Evolutionary conservation across 768 basidiomycete genomes (phyloP).

Genomic region (Agrocybe pediades): DNA sequence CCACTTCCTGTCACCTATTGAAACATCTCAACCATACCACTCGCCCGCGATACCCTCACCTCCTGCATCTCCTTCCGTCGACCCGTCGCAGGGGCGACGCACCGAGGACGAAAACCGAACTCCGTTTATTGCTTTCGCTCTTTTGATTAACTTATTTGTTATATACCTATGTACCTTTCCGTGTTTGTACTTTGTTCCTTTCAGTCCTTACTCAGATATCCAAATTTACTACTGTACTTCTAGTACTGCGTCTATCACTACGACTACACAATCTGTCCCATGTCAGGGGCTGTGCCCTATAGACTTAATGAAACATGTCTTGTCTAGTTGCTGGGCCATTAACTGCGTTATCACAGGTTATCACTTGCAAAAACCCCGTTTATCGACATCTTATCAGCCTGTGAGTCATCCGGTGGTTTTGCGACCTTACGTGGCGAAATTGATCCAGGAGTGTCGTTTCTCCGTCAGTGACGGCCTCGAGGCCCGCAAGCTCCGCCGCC

Average conservation of each 20-base stretch:
- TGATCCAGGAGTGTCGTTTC: conserved; percentile 6
- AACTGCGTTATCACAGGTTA: too few relatives aligned
- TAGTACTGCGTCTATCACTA: too few relatives aligned
- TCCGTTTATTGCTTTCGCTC: not conserved
- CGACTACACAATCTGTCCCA: too few relatives aligned
- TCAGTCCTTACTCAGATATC: not conserved
- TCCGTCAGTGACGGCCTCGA: conserved; percentile 20
- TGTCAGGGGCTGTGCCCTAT: too few relatives aligned
- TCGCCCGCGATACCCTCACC: not conserved
- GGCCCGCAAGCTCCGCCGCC: conserved; percentile 16
- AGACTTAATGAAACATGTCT: too few relatives aligned
- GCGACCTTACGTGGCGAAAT: not conserved
- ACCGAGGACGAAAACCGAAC: too few relatives aligned
- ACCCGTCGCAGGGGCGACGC: too few relatives aligned
- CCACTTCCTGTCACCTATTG: not conserved
- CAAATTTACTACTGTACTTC: too few relatives aligned
- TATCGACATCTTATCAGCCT: not conserved
- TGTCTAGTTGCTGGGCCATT: too few relatives aligned
- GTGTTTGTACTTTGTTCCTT: not conserved
- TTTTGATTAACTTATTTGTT: conserved; percentile 7
- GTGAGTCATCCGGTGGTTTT: not conserved
- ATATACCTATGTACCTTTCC: conserved; percentile 5
- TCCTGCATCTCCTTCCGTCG: not conserved
- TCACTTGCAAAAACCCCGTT: too few relatives aligned
- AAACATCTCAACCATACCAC: not conserved